These are phyloP conservation scores for Globisporangium parvum DNA, from an alignment of 352 stramenopile species.

Conservation along the genomic window DNA sequence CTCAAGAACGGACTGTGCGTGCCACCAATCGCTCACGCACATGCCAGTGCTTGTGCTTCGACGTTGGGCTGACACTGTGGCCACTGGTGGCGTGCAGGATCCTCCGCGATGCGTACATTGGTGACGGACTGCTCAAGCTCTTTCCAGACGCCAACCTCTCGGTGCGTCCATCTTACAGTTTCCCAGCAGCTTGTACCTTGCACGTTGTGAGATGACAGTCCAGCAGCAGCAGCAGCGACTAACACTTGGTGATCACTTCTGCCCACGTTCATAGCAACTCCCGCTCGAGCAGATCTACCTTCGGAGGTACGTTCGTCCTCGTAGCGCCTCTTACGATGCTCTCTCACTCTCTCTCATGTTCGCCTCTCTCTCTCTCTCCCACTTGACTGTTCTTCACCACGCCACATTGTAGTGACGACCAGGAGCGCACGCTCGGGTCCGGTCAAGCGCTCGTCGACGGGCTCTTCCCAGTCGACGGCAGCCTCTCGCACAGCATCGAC, in stretches of 20 bases:
- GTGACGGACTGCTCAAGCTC: constrained; percentile 59
- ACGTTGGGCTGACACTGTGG: background rate
- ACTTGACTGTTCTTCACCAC: background rate
- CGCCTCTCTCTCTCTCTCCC: background rate
- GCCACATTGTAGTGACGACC: constrained; percentile 44
- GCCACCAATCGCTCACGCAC: background rate
- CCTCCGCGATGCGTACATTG: constrained; percentile 68
- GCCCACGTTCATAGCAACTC: constrained; percentile 22
- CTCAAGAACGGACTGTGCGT: constrained; percentile 57
- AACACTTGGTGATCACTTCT: background rate
- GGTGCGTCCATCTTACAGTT: constrained; percentile 21
- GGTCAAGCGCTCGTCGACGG: constrained; percentile 75
- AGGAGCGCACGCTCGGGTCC: constrained; percentile 81
- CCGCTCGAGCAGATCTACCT: constrained; percentile 57
- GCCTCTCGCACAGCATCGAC: constrained; percentile 38
- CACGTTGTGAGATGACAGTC: background rate
- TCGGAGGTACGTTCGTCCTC: constrained; percentile 21
- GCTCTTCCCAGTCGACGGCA: constrained; percentile 60
- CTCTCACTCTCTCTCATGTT: background rate
- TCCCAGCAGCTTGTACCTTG: background rate
- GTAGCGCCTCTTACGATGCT: background rate
- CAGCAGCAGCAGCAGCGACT: background rate
- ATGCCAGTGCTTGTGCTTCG: background rate
- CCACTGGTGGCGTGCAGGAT: constrained; percentile 22
- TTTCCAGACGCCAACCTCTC: constrained; percentile 60